Evolutionary conservation across 208 protist species (phyloP).

Genomic region (Wallacemonas collosoma): DNA sequence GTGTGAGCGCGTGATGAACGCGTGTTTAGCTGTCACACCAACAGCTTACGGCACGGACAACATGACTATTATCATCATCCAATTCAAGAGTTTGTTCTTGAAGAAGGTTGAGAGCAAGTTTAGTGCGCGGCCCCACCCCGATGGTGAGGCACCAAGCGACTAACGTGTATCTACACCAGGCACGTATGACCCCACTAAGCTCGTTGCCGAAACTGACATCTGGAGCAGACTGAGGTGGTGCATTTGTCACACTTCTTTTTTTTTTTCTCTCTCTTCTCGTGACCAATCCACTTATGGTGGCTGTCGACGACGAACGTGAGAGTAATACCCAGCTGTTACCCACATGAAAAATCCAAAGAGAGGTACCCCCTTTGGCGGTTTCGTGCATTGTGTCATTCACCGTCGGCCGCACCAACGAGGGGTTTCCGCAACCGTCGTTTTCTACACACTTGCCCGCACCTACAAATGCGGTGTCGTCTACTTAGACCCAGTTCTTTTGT

Average conservation of each 20-base stretch:
- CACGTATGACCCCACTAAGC: not conserved
- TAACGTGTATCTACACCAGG: not conserved
- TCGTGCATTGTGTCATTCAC: no score
- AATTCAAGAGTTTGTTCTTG: conserved; percentile 90
- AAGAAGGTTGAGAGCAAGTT: conserved; percentile 74
- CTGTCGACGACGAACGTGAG: not conserved
- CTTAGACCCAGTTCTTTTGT: no score
- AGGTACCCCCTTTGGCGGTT: no score
- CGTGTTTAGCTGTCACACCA: conserved; percentile 69
- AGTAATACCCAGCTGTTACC: not conserved
- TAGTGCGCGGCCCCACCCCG: conserved; percentile 5
- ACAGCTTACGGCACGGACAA: conserved; percentile 86
- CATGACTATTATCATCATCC: conserved; percentile 90
- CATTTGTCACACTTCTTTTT: not conserved
- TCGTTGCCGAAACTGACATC: no score
- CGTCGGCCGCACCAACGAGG: no score
- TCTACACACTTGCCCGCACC: no score
- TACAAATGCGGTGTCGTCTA: no score
- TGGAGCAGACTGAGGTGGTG: not conserved
- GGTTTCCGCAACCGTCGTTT: no score
- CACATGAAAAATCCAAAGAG: not conserved
- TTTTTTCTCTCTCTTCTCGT: conserved; percentile 8
- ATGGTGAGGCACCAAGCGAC: not conserved
- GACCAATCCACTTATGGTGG: not conserved
- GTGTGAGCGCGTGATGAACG: conserved; percentile 86